phyloP scores from a whole-genome alignment of 768 basidiomycete genomes.

The Naganishia friedmannii region DNA sequence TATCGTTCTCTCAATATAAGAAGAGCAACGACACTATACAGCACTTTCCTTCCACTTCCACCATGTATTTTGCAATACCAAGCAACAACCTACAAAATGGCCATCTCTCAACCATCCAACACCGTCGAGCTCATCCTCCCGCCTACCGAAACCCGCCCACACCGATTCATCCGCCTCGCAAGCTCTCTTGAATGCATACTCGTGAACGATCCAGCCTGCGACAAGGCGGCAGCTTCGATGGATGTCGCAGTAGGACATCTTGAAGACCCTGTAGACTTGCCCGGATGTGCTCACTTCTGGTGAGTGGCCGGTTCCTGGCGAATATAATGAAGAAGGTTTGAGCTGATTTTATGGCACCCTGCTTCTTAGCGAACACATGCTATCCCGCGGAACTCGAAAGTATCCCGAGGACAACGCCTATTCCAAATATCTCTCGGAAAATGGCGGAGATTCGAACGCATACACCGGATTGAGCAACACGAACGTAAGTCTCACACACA shows the following conservation, averaged over 20 bases:
- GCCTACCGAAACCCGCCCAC: slow-evolving; percentile 48
- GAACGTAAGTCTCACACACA: slow-evolving; percentile 59
- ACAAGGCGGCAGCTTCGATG: slow-evolving; percentile 90
- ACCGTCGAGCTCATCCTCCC: slow-evolving; percentile 45
- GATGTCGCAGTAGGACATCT: slow-evolving; percentile 93
- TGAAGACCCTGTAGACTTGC: slow-evolving; percentile 67
- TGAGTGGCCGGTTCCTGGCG: not conserved
- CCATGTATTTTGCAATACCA: not conserved
- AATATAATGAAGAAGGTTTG: not conserved
- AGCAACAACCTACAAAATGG: not conserved
- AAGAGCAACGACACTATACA: not conserved
- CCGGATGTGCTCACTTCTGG: slow-evolving; percentile 53
- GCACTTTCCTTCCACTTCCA: too few relatives aligned
- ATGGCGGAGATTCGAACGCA: slow-evolving; percentile 79
- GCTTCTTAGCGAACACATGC: slow-evolving; percentile 66
- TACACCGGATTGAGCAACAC: slow-evolving; percentile 89
- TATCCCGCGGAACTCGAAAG: slow-evolving; percentile 69
- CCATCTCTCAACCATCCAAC: not conserved
- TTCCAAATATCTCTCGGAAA: slow-evolving; percentile 58
- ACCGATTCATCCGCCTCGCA: slow-evolving; percentile 67
- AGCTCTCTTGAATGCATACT: slow-evolving; percentile 86
- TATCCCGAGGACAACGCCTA: slow-evolving; percentile 81
- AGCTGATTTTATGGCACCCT: not conserved
- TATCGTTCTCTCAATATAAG: not conserved
- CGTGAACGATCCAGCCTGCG: slow-evolving; percentile 76